phyloP scores from a whole-genome alignment of 2,329 filamentous ascomycete genomes.

The Falciphora oryzae region DNA sequence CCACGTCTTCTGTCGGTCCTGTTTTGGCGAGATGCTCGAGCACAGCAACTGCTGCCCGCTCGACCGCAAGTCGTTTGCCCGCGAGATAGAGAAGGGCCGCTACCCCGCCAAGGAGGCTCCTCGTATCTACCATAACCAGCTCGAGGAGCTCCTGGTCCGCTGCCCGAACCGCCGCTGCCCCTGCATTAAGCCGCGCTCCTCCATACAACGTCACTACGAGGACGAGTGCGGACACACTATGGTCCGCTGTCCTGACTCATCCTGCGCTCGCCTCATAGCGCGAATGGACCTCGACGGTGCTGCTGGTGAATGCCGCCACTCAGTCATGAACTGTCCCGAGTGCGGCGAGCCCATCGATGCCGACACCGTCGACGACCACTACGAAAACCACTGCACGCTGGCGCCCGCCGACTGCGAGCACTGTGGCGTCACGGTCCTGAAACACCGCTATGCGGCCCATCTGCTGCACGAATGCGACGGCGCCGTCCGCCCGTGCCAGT shows the following conservation, averaged over 20 bases:
- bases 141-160: conserved; percentile 52
- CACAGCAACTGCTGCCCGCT: conserved; percentile 48
- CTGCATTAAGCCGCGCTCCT: conserved; percentile 44
- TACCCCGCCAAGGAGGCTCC: conserved; percentile 25
- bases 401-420: conserved; percentile 42
- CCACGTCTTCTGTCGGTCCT: conserved; percentile 59
- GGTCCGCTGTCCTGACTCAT: conserved; percentile 48
- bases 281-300: conserved; percentile 41
- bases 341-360: conserved; percentile 46
- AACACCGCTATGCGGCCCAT: conserved; percentile 42
- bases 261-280: conserved; percentile 45
- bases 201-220: conserved; percentile 50
- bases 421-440: conserved; percentile 40
- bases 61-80: conserved; percentile 39
- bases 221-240: conserved; percentile 51
- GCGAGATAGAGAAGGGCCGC: conserved; percentile 27
- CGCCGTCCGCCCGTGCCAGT: conserved; percentile 37
- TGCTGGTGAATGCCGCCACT: conserved; percentile 50
- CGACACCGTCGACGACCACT: conserved; percentile 40
- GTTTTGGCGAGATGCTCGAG: conserved; percentile 40
- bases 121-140: conserved; percentile 51
- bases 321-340: conserved; percentile 43
- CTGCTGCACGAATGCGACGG: conserved; percentile 39
- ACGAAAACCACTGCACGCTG: conserved; percentile 37
- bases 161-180: conserved; percentile 55